Evolutionary conservation across 2,329 filamentous ascomycete species (phyloP).

Genomic region (Pseudogymnoascus pannorum): DNA sequence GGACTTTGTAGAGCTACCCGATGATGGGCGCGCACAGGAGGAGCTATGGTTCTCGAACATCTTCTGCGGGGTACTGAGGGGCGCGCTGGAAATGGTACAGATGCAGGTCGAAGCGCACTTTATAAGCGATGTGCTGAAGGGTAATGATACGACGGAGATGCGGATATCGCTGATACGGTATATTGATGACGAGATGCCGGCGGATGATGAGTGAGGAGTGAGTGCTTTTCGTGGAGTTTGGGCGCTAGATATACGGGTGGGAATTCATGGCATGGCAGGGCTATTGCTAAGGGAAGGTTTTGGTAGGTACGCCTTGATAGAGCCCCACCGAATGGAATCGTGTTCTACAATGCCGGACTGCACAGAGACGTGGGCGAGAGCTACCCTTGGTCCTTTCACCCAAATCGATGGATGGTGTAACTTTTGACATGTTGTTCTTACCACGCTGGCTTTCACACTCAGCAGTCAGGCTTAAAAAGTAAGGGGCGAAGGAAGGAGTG

Average conservation of each 20-base stretch:
- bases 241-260: conserved; percentile 1
- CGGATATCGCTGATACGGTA: conserved; percentile 84
- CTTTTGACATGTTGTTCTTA: no score
- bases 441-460: no score
- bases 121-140: conserved; percentile 83
- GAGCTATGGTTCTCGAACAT: conserved; percentile 99
- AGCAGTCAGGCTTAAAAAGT: no score
- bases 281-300: neutral
- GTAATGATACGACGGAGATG: conserved; percentile 97
- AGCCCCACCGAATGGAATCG: neutral
- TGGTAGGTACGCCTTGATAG: conserved; percentile 1
- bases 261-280: neutral
- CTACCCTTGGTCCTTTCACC: no score
- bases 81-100: conserved; percentile 96
- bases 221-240: neutral
- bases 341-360: neutral
- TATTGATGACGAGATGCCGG: conserved; percentile 95
- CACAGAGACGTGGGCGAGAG: neutral
- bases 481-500: no score
- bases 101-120: conserved; percentile 98
- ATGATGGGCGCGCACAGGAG: conserved; percentile 91
- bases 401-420: no score
- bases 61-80: conserved; percentile 83
- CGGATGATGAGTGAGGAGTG: conserved; percentile 73
- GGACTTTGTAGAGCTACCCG: conserved; percentile 94